These are phyloP conservation scores for Fonsecaea erecta DNA, from an alignment of 2,329 filamentous ascomycete species.

Conservation along the genomic window DNA sequence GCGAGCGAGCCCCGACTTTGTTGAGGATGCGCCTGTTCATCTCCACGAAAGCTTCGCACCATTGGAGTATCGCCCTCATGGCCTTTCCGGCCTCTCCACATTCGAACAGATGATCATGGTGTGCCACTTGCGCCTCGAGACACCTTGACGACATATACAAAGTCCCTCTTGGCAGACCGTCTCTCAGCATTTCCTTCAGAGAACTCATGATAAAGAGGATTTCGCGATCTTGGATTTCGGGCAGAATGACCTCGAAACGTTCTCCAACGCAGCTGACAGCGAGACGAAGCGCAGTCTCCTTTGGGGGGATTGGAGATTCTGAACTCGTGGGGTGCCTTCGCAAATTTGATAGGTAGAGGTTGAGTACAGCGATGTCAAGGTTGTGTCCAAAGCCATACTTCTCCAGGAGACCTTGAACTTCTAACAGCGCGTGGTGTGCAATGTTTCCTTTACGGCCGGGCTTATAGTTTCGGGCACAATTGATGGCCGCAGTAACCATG, in stretches of 20 bases:
- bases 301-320: no score
- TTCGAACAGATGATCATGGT: constrained; percentile 1
- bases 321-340: neutral
- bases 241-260: constrained; percentile 7
- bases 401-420: neutral
- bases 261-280: constrained; percentile 6
- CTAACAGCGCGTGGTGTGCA: neutral
- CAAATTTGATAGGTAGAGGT: constrained; percentile 6
- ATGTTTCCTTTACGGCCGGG: neutral
- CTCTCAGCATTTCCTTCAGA: constrained; percentile 6
- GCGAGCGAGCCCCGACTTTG: neutral
- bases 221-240: constrained; percentile 9
- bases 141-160: neutral
- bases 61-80: constrained; percentile 6
- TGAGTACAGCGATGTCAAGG: constrained; percentile 1
- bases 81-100: constrained; percentile 1
- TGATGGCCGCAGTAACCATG: constrained; percentile 4
- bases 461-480: constrained; percentile 3
- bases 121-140: neutral
- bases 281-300: neutral
- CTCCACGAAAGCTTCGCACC: constrained; percentile 1
- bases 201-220: neutral
- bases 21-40: constrained; percentile 5
- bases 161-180: constrained; percentile 1
- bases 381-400: neutral